Conservation (phyloP, 495 filamentous ascomycete genomes). For the Copromyces sp. region DNA sequence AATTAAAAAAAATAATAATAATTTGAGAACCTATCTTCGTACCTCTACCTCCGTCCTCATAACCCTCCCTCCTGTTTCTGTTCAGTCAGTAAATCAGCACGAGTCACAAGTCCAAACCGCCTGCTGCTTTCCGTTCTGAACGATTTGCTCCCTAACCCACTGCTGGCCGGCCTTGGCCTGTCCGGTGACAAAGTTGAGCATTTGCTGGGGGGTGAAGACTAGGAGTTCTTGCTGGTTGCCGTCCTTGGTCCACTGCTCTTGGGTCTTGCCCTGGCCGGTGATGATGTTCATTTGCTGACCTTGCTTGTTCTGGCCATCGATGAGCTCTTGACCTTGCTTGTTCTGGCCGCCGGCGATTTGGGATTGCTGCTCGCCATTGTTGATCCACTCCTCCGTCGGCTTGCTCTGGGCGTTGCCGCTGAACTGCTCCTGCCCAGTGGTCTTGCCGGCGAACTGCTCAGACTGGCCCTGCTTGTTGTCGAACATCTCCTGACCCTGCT, state of each 20-base stretch:
- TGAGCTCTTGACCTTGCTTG: neutral
- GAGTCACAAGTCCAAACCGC: neutral
- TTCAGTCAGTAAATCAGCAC: neutral
- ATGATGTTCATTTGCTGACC: neutral
- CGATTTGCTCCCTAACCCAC: neutral
- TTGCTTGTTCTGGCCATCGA: neutral
- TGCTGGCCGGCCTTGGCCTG: neutral
- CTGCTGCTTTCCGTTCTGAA: neutral
- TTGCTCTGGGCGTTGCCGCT: no score
- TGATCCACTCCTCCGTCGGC: no score
- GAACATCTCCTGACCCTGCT: neutral
- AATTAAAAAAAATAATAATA: neutral
- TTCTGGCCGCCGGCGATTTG: neutral
- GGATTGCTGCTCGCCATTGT: no score
- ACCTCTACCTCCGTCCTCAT: no score
- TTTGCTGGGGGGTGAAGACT: neutral
- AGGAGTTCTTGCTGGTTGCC: neutral
- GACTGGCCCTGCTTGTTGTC: no score
- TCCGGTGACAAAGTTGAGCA: neutral
- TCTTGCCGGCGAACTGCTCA: no score
- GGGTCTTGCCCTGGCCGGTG: neutral
- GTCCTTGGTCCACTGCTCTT: neutral
- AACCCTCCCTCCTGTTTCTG: neutral
- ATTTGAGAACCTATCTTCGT: neutral
- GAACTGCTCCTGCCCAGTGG: no score